These are phyloP conservation scores for Bipolaris zeicola DNA, from an alignment of 2,329 filamentous ascomycete species.

Conservation along the genomic window DNA sequence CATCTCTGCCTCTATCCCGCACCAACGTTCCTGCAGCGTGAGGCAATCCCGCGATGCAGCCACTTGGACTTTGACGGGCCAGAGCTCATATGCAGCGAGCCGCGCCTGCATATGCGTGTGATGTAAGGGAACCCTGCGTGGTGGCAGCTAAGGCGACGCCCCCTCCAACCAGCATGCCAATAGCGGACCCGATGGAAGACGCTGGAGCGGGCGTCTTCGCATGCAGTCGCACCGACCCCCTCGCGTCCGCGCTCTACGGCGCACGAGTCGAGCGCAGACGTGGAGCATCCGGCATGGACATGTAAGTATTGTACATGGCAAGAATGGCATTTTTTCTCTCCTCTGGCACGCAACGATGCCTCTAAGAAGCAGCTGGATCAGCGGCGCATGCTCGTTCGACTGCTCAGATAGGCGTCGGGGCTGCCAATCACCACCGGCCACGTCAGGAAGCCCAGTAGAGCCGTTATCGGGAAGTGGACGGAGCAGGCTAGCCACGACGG, in stretches of 20 bases:
- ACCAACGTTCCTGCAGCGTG: constrained; percentile 47
- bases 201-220: constrained; percentile 14
- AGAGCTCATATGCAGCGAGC: constrained; percentile 41
- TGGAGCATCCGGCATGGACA: neutral
- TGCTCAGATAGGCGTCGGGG: constrained; percentile 33
- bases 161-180: constrained; percentile 25
- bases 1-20: constrained; percentile 11
- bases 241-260: constrained; percentile 10
- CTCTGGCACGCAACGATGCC: neutral
- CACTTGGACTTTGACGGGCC: constrained; percentile 32
- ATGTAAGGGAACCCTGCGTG: constrained; percentile 39
- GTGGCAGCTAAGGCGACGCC: constrained; percentile 25
- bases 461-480: constrained; percentile 46
- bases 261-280: constrained; percentile 3
- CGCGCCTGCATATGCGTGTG: constrained; percentile 49
- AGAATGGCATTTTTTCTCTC: neutral
- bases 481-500: constrained; percentile 41
- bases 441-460: constrained; percentile 42
- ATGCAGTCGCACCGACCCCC: constrained; percentile 29
- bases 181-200: constrained; percentile 29
- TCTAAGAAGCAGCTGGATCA: constrained; percentile 16
- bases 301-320: neutral
- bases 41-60: constrained; percentile 43
- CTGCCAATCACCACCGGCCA: constrained; percentile 46
- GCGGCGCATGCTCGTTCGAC: constrained; percentile 29